Percentiles rank a stretch among this genome's conserved stretches.
Conservation (phyloP, 148 eudicot genomes). For the Chenopodium formosanum region DNA sequence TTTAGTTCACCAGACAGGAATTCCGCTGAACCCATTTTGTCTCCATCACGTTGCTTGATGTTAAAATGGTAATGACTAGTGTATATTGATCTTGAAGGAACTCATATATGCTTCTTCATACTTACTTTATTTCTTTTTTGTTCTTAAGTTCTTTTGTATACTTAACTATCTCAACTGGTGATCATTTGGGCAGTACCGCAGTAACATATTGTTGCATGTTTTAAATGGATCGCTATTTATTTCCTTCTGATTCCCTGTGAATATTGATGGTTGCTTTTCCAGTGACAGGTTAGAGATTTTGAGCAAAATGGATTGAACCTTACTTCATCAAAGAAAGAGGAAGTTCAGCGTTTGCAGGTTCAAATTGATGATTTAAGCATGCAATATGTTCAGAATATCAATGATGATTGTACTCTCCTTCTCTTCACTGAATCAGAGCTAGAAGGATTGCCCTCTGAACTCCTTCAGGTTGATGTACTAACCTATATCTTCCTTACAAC, state of each 20-base stretch:
- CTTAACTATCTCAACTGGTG: background rate
- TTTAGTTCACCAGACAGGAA: too few relatives aligned
- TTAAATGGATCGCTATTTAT: background rate
- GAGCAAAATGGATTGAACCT: constrained; percentile 85
- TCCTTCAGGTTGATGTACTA: constrained; percentile 55
- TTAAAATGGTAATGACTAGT: background rate
- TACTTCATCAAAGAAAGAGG: constrained; percentile 74
- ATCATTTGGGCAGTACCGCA: background rate
- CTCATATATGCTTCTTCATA: background rate
- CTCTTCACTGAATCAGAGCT: constrained; percentile 67
- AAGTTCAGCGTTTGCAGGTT: constrained; percentile 68
- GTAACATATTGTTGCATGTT: background rate
- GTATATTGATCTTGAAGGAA: background rate
- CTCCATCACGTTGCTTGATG: background rate
- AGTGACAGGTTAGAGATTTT: constrained; percentile 94
- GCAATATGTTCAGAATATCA: constrained; percentile 73
- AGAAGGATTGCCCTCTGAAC: constrained; percentile 78
- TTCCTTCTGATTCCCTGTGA: constrained; percentile 5
- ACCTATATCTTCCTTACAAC: constrained; percentile 1
- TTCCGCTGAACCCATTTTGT: background rate
- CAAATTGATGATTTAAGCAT: constrained; percentile 73
- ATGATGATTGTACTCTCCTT: constrained; percentile 59
- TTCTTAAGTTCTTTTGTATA: background rate
- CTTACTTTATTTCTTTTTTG: too few relatives aligned
- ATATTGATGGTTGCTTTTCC: constrained; percentile 46